A percentile compares a stretch with the other conserved stretches of the same genome.
phyloP scores from a whole-genome alignment of 371 early-diverging fungal genomes.

The Fennellomyces sp. region DNA sequence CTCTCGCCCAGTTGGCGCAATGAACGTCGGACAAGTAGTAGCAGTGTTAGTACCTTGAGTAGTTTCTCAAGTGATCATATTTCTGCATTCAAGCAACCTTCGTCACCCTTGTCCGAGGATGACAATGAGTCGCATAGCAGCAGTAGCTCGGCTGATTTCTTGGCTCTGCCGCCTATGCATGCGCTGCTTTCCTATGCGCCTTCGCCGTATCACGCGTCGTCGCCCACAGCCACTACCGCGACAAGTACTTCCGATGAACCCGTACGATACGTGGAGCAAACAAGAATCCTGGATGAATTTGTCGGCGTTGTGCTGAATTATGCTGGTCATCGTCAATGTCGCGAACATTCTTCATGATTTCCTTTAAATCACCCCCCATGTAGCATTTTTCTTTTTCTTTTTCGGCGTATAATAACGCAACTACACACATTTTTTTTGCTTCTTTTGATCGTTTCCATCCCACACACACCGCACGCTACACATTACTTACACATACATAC shows the following conservation, averaged over 20 bases:
- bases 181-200: conserved; percentile 14
- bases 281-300: conserved; percentile 28
- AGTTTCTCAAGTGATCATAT: conserved; percentile 20
- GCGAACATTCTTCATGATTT: conserved; percentile 13
- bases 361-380: background rate
- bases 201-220: conserved; percentile 2
- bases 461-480: too few species aligned
- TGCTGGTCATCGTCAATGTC: conserved; percentile 15
- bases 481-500: too few species aligned
- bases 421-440: background rate
- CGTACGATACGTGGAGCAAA: conserved; percentile 21
- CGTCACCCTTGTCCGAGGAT: background rate
- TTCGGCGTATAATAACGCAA: too few species aligned
- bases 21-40: conserved; percentile 42
- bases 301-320: conserved; percentile 30
- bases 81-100: conserved; percentile 1
- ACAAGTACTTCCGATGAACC: conserved; percentile 3
- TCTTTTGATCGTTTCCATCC: background rate
- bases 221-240: background rate
- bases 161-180: conserved; percentile 21
- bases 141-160: conserved; percentile 24
- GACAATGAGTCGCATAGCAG: conserved; percentile 32
- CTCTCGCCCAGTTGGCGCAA: conserved; percentile 36
- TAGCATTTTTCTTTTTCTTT: background rate
- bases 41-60: conserved; percentile 34